Base-by-base conservation (phyloP, 257 asterid species). In the Nyctanthes arbortristis region DNA sequence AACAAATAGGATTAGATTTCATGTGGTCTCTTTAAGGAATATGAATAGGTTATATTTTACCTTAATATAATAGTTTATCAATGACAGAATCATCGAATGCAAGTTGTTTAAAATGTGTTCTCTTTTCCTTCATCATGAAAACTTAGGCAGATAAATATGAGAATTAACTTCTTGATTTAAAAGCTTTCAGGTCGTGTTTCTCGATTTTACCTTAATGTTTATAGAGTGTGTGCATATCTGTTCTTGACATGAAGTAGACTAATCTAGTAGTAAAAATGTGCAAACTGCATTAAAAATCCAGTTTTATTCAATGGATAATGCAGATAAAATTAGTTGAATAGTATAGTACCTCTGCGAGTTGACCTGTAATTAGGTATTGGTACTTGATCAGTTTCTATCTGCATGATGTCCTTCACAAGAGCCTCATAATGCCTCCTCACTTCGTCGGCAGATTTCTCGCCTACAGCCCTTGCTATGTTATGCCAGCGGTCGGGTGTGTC, bases 401-500 rank as follows among this genome's bases (percentile, higher is more conserved):
- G 75, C 82, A 75, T 79, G 63, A 84, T 80, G 68, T 84, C 90
- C 57, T 77, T 76, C 32, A 72, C 82, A 0, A 84, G 75, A 4
- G 39, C 75, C 52, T 84, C 84, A 43, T 84, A 84, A 59, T 84
- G 85, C 45, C 87, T 70, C 67, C 80, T 77, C 1, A 84, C 90
- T 75, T 84, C 90, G 25, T 82, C 85, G 0, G 78, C 79, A 0
- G 90, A 75, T 66, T 82, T 82, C 54, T 85, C 90, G 0, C 75
- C 70, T 22, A 84, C 84, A 3, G 81, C 78, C 39, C 82, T 29
- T 55, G 90, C 87, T 37, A 84, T 80, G 79, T 84, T 84, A 12
- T 72, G 72, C 90, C 90, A 85, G 0, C 85, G 80, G 27, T 85
- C 84, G 2, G 87, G 85, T 0, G 90, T 82, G 7, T 85, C 90